Base-by-base conservation (phyloP, 306 rosid genomes). In the Erythrophleum fordii region DNA sequence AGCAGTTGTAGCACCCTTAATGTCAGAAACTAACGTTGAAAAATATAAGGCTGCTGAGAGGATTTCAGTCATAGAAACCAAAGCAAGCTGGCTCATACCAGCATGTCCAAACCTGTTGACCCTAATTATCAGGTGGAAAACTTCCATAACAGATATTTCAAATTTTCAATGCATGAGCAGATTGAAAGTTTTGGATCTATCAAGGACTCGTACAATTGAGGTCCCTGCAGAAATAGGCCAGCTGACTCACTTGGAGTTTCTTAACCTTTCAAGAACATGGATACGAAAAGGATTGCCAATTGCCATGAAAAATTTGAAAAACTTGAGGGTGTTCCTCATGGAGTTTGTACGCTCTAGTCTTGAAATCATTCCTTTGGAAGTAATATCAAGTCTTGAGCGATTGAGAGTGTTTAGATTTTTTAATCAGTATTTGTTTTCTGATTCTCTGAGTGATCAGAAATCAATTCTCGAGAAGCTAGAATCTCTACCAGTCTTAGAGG, bases 101-200 rank as follows among this genome's bases (percentile, higher is more conserved):
- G 0, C 11, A 53, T 83, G 80, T 45, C 86, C 77, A n/a, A 83
- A 74, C 13, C 73, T 74, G 8, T 3, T 0, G 3, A 79, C 81
- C 8, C 53, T 83, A 20, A 52, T 52, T 52, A 8, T 52, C 3
- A 5, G 26, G 3, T 1, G 58, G 10, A 51, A 51, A 18, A 17
- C 23, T 51, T 51, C 9, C 58, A 51, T 51, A 51, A 17, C 7
- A 11, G 2, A 34, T 2, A 37, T 2, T 16, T 65, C 49, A 9
- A 56, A 73, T 41, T n/a, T 69, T 10, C 44, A 68, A 11, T 31
- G 0, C 25, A 9, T 79, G 58, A 4, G 1, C 25, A 60, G 17
- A 34, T 35, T 73, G 72, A 78, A 51, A 67, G 86, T 83, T 0
- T 66, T 78, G 18, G 77, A 78, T 48, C 45, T 78, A 25, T 73